A percentile compares a stretch with the other conserved stretches of the same genome.
phyloP scores from a whole-genome alignment of 1,284 basidiomycete genomes.

The Cryptococcus floricola region DNA sequence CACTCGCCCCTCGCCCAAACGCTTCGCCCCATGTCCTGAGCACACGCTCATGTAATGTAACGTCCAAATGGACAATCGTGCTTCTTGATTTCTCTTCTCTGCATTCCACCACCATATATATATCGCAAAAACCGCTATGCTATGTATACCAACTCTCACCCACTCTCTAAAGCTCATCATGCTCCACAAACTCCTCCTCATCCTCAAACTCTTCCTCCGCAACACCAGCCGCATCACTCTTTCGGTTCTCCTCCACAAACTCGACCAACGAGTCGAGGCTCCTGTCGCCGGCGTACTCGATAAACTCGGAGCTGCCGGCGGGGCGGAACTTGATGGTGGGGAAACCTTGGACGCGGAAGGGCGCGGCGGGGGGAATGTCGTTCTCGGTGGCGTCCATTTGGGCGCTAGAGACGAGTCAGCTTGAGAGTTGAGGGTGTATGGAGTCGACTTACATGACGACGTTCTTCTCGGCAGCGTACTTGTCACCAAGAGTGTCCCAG shows the following conservation, averaged over 20 bases:
- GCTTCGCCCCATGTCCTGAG: too few relatives aligned
- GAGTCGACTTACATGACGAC: conserved; percentile 65
- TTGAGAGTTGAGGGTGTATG: neutral
- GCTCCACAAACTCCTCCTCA: conserved; percentile 28
- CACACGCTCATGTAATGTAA: too few relatives aligned
- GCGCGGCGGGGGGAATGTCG: conserved; percentile 80
- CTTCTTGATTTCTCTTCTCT: too few relatives aligned
- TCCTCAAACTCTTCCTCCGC: conserved; percentile 28
- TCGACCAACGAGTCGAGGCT: conserved; percentile 77
- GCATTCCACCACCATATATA: too few relatives aligned
- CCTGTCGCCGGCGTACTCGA: conserved; percentile 91
- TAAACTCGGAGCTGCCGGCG: conserved; percentile 77
- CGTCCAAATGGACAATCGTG: too few relatives aligned
- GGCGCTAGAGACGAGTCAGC: conserved; percentile 56
- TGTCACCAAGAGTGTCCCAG: conserved; percentile 88
- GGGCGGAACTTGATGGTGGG: conserved; percentile 96
- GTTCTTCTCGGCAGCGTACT: conserved; percentile 75
- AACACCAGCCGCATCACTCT: conserved; percentile 46
- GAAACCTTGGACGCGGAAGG: conserved; percentile 79
- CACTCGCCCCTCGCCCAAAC: too few relatives aligned
- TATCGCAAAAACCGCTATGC: too few relatives aligned
- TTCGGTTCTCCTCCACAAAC: conserved; percentile 77
- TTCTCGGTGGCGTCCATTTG: conserved; percentile 98
- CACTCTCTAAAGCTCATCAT: conserved; percentile 33
- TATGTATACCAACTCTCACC: neutral